phyloP scores from a whole-genome alignment of 1,284 basidiomycete genomes.

The Cryptococcus maquisensis region DNA sequence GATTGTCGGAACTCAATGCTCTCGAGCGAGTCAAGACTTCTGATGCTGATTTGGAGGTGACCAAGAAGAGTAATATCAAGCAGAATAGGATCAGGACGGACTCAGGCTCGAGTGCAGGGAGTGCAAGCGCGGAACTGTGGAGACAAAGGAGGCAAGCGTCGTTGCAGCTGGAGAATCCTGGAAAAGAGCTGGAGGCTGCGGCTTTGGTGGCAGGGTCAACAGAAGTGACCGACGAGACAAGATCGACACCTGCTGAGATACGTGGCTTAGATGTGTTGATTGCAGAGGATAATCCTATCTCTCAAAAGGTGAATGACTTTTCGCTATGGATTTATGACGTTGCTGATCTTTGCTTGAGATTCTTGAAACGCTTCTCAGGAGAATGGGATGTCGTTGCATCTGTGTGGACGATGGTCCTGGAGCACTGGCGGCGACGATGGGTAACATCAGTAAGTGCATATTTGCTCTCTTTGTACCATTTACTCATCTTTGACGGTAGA shows the following conservation, averaged over 20 bases:
- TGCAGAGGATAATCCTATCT: constrained; percentile 96
- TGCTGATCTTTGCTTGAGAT: constrained; percentile 51
- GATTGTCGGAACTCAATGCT: constrained; percentile 77
- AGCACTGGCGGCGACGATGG: constrained; percentile 93
- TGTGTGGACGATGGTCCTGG: constrained; percentile 94
- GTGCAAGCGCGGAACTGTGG: constrained; percentile 33
- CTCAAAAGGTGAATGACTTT: constrained; percentile 58
- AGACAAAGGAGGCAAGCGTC: constrained; percentile 24
- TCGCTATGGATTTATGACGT: neutral
- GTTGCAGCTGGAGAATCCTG: constrained; percentile 13
- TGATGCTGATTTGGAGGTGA: constrained; percentile 58
- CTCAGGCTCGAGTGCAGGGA: constrained; percentile 61
- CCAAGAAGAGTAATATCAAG: constrained; percentile 70
- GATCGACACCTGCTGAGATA: too few relatives aligned
- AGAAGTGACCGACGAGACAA: too few relatives aligned
- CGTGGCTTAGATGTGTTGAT: constrained; percentile 82
- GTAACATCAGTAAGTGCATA: constrained; percentile 75
- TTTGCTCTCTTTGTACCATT: neutral
- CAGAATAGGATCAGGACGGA: constrained; percentile 81
- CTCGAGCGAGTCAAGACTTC: constrained; percentile 74
- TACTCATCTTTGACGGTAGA: constrained; percentile 22
- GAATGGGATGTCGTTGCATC: constrained; percentile 88
- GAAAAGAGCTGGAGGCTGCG: neutral
- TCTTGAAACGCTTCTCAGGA: constrained; percentile 84
- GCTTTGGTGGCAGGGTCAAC: neutral